Base-by-base conservation (phyloP, 768 basidiomycete species). In the Boletus vermiculosoides region DNA sequence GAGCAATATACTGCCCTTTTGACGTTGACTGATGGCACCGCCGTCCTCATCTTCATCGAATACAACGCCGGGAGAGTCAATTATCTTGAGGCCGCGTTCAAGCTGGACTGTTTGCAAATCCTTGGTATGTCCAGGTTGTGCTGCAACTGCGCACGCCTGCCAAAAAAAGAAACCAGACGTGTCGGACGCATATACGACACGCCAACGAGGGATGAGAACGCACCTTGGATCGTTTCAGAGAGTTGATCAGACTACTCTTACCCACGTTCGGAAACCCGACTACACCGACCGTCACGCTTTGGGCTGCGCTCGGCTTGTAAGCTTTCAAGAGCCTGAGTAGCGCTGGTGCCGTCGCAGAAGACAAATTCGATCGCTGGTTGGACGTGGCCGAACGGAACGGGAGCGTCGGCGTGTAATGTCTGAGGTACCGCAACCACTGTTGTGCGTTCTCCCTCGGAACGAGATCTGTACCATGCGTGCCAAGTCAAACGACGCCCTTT, bases 221-320 rank as follows among this genome's bases (percentile, higher is more conserved):
- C 23, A 87, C 88, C 74, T 91, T 94, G 58, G 85, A 83, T 37
- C 93, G 76, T 73, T 94, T 94, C 50, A 99, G 75, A 44, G 92
- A 89, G 71, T 98, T 98, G 71, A 99, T 94, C 56, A 98, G 68
- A 66, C 87, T 90, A 55, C 92, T 95, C 76, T 98, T 98, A 15
- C 96, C 96, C 45, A 98, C 96, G 71, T 98, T 98, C 1, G 96
- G 96, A 73, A 94, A 96, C 2, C 96, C 96, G 5, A 98, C 91
- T 18, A 98, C 91, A 16, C 94, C 94, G 49, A 96, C 82, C 0
- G 92, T 94, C 50, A 92, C 78, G 60, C 84, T 88, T 33, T 86
- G 83, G 1, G 84, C 77, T 1, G 73, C 63, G 33, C 77, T 84
- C 1, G 86, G 87, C 60, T 86, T 89, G 70, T 89, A 91, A 0